Evolutionary conservation across 371 early-diverging fungal species (phyloP), one percentile per base, ranked within the genome.

Genomic region (Fennellomyces sp.): DNA sequence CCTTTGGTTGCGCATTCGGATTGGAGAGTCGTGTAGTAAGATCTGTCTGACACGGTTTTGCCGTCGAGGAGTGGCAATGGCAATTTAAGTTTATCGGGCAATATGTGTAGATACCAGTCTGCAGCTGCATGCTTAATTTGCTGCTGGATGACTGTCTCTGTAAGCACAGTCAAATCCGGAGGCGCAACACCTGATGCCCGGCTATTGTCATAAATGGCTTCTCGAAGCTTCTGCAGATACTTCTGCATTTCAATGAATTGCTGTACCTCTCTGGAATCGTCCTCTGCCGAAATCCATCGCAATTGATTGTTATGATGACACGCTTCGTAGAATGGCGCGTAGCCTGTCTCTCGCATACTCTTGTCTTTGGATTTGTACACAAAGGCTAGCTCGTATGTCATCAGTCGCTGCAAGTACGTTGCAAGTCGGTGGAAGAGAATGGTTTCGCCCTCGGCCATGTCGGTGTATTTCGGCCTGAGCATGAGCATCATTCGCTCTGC

Each of bases 231-330:
- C 38, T 52, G 60, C 26, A 60, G 39, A 7, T 35, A 51, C 7
- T 36, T 26, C 12, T 60, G 52, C 60, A 60, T 60, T n/a, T 42
- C 52, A 27, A 26, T 52, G 27, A 60, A 52, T 19, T 52, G 31
- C 3, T 33, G 26, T 29, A 21, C 38, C 15, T 29, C 39, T 3
- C 41, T 21, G 1, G 39, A 21, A 27, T 60, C 60, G 17, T 52
- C 52, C 19, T 51, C 42, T 28, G 60, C 39, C 23, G 29, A 19
- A 30, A 41, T 13, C 60, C 60, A 60, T 27, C 31, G 21, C n/a
- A 38, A 36, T 7, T 52, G 33, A 25, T 13, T 15, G 11, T 45
- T 36, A 28, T 33, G 41, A 15, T 30, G 29, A 23, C 29, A 52
- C 2, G 53, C 45, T 19, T 36, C 51, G 19, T 60, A 60, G 27